Base-by-base conservation (phyloP, 352 stramenopile genomes). In the Peronospora destructor region DNA sequence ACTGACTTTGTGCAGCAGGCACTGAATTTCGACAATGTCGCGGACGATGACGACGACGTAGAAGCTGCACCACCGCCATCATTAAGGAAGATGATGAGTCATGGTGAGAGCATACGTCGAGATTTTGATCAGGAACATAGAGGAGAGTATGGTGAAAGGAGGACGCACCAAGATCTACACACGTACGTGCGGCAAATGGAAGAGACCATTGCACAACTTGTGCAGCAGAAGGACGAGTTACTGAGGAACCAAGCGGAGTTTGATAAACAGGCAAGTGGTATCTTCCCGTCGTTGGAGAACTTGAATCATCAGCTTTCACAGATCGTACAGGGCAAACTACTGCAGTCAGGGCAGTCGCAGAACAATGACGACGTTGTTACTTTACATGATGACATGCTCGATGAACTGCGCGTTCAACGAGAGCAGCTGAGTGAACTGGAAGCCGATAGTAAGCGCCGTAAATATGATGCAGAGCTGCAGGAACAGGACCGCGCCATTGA, bases 161-260 rank as follows among this genome's bases (percentile, higher is more conserved):
- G 61, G 30, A 79, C 71, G 11, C 64, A 70, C 4, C 58, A 78
- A 38, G 66, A 84, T 38, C 57, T 90, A 45, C 70, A 64, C 38
- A 85, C 61, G 35, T 90, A 87, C 52, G 73, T 87, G 42, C 75
- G 80, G 47, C 79, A 90, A 46, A 87, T 90, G 76, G 76, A 90
- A 53, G 73, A 77, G 39, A 90, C 79, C 4, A 86, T 90, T 28
- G 74, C 74, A 12, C 73, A 86, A 58, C 58, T 90, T 16, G 76
- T 86, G 45, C 72, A 86, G 50, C 76, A 90, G 48, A 85, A 86
- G 49, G 76, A 86, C 40, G 79, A 87, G 49, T 36, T 90, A 34
- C 29, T 87, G 52, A 61, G 73, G 19, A 90, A 90, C 53, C 79
- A 88, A 43, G 74, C 64, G 1, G 76, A 87, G 64, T 90, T 90